Conservation (phyloP, 257 asterid genomes). For the Nicotiana obtusifolia region DNA sequence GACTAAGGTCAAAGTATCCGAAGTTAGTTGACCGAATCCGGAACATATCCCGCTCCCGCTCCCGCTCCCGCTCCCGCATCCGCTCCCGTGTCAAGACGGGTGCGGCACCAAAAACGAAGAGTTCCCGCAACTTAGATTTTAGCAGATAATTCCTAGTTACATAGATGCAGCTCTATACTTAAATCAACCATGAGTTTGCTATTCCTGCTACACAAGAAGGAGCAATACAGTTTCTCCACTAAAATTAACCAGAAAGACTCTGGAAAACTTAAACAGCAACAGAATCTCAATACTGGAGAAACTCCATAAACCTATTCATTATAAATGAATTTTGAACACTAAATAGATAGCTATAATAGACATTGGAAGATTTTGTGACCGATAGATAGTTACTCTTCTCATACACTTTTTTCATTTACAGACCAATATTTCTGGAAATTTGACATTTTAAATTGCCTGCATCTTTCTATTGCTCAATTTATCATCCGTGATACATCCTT, state of each 20-base stretch:
- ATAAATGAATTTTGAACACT: not conserved
- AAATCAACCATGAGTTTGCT: not conserved
- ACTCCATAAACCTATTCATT: not conserved
- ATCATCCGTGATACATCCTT: not conserved
- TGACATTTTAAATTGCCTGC: not conserved
- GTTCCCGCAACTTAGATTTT: too few relatives aligned
- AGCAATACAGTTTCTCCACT: not conserved
- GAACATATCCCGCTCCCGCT: too few relatives aligned
- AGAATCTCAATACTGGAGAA: not conserved
- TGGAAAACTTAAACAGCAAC: not conserved
- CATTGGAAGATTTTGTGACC: not conserved
- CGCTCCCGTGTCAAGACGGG: too few relatives aligned
- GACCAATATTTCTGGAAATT: not conserved
- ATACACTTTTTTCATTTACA: not conserved
- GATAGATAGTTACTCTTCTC: not conserved
- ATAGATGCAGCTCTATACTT: not conserved
- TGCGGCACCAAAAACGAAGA: too few relatives aligned
- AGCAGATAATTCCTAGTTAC: not conserved
- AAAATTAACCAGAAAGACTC: not conserved
- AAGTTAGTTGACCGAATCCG: too few relatives aligned
- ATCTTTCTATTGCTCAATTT: not conserved
- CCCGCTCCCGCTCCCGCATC: too few relatives aligned
- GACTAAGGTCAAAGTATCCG: too few relatives aligned
- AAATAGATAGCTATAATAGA: not conserved
- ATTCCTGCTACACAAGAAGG: not conserved